Base-by-base conservation (phyloP, 129 eudicot species). In the Flaveria ramosissima region DNA sequence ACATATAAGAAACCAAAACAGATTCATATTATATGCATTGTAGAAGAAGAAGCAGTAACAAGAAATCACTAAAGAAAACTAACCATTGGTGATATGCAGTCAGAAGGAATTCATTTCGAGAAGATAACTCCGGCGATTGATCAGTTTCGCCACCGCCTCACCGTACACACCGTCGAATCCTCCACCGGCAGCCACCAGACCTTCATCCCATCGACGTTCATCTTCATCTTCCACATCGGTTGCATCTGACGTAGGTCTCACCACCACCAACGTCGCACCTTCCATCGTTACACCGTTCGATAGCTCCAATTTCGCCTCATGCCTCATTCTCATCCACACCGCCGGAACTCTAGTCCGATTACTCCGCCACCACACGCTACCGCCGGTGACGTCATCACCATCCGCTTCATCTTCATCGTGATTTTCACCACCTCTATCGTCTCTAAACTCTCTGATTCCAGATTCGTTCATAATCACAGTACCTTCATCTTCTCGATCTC, bases 311-410 rank as follows among this genome's bases (percentile, higher is more conserved):
- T 55, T 66, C 7, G 87, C 72, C 57, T 83, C 89, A 30, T 88
- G 92, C 53, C 86, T 77, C 92, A 88, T 88, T 77, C 89, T 85
- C 89, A 88, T 88, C 80, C 92, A 60, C 17, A 88, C 92, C 4
- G 92, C 88, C 14, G 92, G 92, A 50, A 88, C 92, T 50, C 83
- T 75, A 1, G 89, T 88, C 46, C 92, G 61, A 10, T 85, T 85
- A 72, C 79, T 83, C 78, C 83, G 72, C 92, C 92, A 85, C 92
- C 92, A 88, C 3, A 76, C 76, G 0, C 88, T 86, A 48, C 66
- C 83, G 4, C 80, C 83, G 14, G 24, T 68, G 0, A 53, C 1
- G 1, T 47, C 11, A 32, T 79, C 80, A 13, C 39, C 51, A 69
- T 69, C 77, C 59, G 68, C 81, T 32, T 74, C 74, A 6, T 45